These are phyloP conservation scores for Termitomyces sp. DNA, from an alignment of 768 basidiomycete species.

Conservation along the genomic window DNA sequence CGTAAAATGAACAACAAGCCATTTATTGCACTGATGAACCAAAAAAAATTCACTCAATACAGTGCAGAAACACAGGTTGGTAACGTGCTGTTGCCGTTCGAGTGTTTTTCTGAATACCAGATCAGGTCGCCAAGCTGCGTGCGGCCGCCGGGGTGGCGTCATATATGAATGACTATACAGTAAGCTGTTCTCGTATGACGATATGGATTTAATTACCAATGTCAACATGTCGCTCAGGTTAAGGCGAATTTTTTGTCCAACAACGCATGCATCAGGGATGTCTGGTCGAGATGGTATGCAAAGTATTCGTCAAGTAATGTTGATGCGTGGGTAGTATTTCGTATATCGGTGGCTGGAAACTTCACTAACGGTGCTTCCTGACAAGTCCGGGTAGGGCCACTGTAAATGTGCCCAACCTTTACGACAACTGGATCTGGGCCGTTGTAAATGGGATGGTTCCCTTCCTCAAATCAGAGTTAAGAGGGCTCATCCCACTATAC, in stretches of 20 bases:
- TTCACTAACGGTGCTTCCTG: background rate
- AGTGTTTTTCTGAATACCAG: background rate
- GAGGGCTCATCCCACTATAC: background rate
- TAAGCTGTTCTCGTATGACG: background rate
- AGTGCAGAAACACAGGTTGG: background rate
- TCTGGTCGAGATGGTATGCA: background rate
- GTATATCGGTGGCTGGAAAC: background rate
- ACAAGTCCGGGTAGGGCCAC: background rate
- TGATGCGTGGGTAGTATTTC: slow-evolving; percentile 1
- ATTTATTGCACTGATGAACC: background rate
- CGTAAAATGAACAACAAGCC: background rate
- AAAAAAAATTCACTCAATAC: background rate
- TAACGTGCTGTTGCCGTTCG: background rate
- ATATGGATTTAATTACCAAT: background rate
- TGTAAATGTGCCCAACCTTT: background rate
- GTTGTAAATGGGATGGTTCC: background rate
- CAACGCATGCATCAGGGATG: background rate
- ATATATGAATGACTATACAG: background rate
- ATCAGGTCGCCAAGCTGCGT: background rate
- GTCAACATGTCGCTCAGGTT: background rate
- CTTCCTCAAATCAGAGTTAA: background rate
- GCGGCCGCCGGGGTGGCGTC: background rate
- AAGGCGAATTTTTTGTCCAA: background rate
- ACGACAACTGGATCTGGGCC: background rate
- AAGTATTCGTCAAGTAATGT: background rate